Base-by-base conservation (phyloP, 805 yeast species). In the Yarrowia yakushimensis region DNA sequence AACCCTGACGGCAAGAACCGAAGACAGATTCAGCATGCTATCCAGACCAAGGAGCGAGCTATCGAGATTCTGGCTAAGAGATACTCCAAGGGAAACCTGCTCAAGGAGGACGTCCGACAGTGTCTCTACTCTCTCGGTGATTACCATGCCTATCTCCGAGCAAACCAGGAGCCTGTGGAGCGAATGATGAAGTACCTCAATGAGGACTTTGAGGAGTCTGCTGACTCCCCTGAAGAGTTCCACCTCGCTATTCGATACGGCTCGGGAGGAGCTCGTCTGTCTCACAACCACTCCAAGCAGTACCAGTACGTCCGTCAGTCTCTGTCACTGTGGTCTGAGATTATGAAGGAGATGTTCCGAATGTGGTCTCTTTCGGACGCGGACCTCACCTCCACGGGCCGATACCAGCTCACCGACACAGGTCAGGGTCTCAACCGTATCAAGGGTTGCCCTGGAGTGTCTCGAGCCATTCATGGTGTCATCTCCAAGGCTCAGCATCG, bases 371-470 rank as follows among this genome's bases (percentile, higher is more conserved):
- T 85, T 34, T 90, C 93, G 0, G 96, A 88, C 69, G 82, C 81
- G 41, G 94, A 88, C 70, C 74, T 88, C 61, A 81, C 85, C 67
- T 78, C 82, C 65, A 69, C 74, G 6, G 75, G 76, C 23, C 67
- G 75, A 11, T 88, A 88, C 69, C 79, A 80, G 65, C 73, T 88
- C 27, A 77, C 82, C 7, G 86, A 87, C 59, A 88, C 94, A 0
- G 96, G 94, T 2, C 96, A 88, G 73, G 96, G 96, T 30, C 76
- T 88, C 25, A 87, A 88, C 70, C 80, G 96, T 66, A 82, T 88
- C 61, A 88, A 88, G 72, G 72, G 88, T 2, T 87, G 92, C 67
- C 94, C 94, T 1, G 74, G 79, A 10, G 79, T 88, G 30, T 80
- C 84, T 71, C 79, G 87, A 61, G 84, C 84, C 61, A 88, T 88